Percentiles rank a stretch among this genome's conserved stretches.
Evolutionary conservation across 1,284 basidiomycete species (phyloP).

Genomic region (Pyrrhoderma noxium): DNA sequence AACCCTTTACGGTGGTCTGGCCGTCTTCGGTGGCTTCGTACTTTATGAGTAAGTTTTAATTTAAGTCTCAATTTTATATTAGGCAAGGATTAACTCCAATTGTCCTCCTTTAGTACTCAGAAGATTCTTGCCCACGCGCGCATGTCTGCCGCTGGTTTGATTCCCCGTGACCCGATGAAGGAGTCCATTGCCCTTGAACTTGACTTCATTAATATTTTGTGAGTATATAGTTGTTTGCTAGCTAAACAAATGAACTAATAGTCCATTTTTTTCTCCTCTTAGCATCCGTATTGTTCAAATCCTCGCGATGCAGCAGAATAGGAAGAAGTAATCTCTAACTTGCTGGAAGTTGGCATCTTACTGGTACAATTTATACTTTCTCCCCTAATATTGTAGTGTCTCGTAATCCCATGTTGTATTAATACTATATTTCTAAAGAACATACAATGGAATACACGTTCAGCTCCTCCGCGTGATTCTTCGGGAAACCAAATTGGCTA

Average conservation of each 20-base stretch:
- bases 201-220: slow-evolving; percentile 88
- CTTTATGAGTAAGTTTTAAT: slow-evolving; percentile 65
- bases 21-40: slow-evolving; percentile 82
- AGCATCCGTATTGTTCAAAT: slow-evolving; percentile 81
- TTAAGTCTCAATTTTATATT: too few species aligned
- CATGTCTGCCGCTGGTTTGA: slow-evolving; percentile 59
- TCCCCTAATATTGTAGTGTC: too few species aligned
- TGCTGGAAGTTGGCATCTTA: too few species aligned
- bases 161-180: slow-evolving; percentile 68
- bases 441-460: too few species aligned
- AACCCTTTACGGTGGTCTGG: slow-evolving; percentile 80
- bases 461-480: too few species aligned
- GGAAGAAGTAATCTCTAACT: slow-evolving; percentile 19
- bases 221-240: slow-evolving; percentile 23
- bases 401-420: too few species aligned
- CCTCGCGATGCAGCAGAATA: slow-evolving; percentile 42
- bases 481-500: too few species aligned
- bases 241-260: slow-evolving; percentile 1
- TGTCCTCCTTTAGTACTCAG: slow-evolving; percentile 47
- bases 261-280: neutral
- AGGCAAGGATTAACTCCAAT: neutral
- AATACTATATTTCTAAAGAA: too few species aligned
- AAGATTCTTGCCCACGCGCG: slow-evolving; percentile 78
- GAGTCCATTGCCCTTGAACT: slow-evolving; percentile 78
- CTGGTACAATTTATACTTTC: too few species aligned